Conservation (phyloP, 1,284 basidiomycete genomes). For the Bondarzewia mesenterica region DNA sequence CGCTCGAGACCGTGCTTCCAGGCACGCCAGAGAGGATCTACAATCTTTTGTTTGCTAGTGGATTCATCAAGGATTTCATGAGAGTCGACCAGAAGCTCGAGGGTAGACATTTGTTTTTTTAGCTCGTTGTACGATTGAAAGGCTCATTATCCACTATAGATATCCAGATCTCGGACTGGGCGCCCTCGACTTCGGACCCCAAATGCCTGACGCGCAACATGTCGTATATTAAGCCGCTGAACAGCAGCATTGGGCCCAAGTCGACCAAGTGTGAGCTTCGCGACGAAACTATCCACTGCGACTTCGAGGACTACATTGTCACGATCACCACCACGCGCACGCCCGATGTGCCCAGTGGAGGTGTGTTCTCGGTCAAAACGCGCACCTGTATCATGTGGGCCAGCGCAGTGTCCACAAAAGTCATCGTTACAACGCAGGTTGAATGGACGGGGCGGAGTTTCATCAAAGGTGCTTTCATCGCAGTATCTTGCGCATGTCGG, state of each 20-base stretch:
- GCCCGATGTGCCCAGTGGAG: conserved; percentile 91
- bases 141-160: conserved; percentile 38
- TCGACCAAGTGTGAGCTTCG: conserved; percentile 91
- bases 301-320: conserved; percentile 80
- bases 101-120: conserved; percentile 43
- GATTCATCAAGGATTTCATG: conserved; percentile 95
- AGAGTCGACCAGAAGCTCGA: conserved; percentile 80
- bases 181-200: conserved; percentile 53
- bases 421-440: conserved; percentile 86
- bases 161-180: conserved; percentile 90
- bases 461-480: conserved; percentile 71
- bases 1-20: conserved; percentile 75
- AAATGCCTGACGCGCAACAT: conserved; percentile 77
- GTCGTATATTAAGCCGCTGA: conserved; percentile 94
- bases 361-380: conserved; percentile 90
- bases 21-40: conserved; percentile 93
- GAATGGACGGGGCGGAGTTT: conserved; percentile 97
- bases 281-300: conserved; percentile 77
- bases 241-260: conserved; percentile 84
- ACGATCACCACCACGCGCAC: conserved; percentile 89
- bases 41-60: conserved; percentile 93
- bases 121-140: background rate
- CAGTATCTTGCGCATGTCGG: background rate
- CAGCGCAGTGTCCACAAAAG: conserved; percentile 64
- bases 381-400: conserved; percentile 95